Conservation (phyloP, 2,329 filamentous ascomycete species). For the Pseudogymnoascus sp. region DNA sequence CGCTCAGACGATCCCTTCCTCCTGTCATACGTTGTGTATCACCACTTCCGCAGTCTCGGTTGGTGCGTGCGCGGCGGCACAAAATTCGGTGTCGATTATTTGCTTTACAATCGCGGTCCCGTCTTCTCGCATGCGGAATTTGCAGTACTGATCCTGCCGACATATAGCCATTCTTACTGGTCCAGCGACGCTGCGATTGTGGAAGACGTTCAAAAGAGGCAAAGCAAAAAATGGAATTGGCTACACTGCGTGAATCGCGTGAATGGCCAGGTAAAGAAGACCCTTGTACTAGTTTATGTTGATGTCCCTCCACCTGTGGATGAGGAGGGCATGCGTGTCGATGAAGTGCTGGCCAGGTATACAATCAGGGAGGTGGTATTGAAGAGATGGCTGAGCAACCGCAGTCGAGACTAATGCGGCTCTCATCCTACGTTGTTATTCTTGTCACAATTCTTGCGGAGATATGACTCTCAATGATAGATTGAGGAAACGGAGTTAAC, state of each 20-base stretch:
- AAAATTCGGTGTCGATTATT: slow-evolving; percentile 90
- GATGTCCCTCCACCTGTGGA: slow-evolving; percentile 68
- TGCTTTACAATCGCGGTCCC: slow-evolving; percentile 89
- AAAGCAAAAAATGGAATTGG: slow-evolving; percentile 64
- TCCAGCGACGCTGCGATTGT: slow-evolving; percentile 40
- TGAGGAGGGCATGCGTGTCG: slow-evolving; percentile 48
- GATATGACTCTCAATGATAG: not conserved
- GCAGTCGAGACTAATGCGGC: slow-evolving; percentile 42
- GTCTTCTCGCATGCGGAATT: slow-evolving; percentile 96
- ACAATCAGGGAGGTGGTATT: slow-evolving; percentile 73
- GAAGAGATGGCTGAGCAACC: slow-evolving; percentile 76
- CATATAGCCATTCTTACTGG: slow-evolving; percentile 73
- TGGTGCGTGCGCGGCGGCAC: slow-evolving; percentile 91
- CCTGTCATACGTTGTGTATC: slow-evolving; percentile 80
- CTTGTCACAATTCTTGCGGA: not conserved
- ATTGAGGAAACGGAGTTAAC: not conserved
- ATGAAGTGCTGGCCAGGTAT: slow-evolving; percentile 59
- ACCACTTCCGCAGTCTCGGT: slow-evolving; percentile 90
- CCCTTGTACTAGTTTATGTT: slow-evolving; percentile 80
- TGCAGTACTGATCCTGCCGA: slow-evolving; percentile 74
- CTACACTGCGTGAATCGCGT: slow-evolving; percentile 86
- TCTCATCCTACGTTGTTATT: not conserved
- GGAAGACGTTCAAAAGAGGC: slow-evolving; percentile 43
- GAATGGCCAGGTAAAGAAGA: slow-evolving; percentile 84
- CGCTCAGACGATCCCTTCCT: slow-evolving; percentile 77